Base-by-base conservation (phyloP, 495 filamentous ascomycete species). In the Bombardia bombarda region DNA sequence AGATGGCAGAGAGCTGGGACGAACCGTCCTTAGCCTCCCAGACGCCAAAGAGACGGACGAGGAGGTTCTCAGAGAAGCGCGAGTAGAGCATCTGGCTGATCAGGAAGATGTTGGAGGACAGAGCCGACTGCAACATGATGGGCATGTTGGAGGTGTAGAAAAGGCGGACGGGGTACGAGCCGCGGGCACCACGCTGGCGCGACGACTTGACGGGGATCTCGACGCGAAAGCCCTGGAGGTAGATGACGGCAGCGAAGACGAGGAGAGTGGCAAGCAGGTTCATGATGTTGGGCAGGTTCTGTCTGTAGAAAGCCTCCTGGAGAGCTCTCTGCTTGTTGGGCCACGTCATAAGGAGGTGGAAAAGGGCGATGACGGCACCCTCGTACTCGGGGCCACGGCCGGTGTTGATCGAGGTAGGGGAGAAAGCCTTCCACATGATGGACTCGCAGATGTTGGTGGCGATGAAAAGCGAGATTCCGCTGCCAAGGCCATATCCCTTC, bases 391-490 rank as follows among this genome's bases (percentile, higher is more conserved):
- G 93, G 40, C 93, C 93, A 74, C 93, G 87, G 48, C 93, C 93
- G 45, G 93, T 97, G 75, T 99, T 99, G 71, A 99, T 94, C 60
- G 92, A 96, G 13, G 93, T 99, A 21, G 93, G 93, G 41, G 89
- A 95, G 75, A 97, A 97, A 16, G 93, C 93, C 75, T 95, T 95
- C 93, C 93, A 99, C 66, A 99, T 82, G 63, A 99, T 99, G 25
- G 89, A 95, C 72, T 99, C 93, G 83, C 93, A 99, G 70, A 99
- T 97, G 78, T 97, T 97, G 73, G 93, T 99, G 42, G 93, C 93
- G 62, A 99, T 99, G 80, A 99, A 99, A 42, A 99, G 83, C 33
- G 89, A 95, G 66, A 99, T 99, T 70, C 93, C 93, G 63, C 85
- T 90, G 62, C 92, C 93, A 43, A 99, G 82, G 64, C 93, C 93